Evolutionary conservation across 257 asterid genomes (phyloP), one percentile per base, ranked within the genome.

Genomic region (Solanum okadae): DNA sequence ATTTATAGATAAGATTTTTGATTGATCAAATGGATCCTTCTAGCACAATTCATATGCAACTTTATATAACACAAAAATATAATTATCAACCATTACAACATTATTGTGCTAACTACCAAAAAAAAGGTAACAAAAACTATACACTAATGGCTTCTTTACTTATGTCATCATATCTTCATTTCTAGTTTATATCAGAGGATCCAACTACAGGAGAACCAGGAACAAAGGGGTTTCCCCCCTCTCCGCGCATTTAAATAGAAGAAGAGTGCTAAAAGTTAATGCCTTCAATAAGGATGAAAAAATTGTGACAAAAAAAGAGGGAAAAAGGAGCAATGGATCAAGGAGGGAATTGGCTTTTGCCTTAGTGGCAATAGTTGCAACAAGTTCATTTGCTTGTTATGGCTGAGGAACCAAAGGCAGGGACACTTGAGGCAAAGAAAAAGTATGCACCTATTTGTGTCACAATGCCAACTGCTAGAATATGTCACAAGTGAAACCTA

Each of bases 361-460:
- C 1, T 91, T 87, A 23, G 92, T 93, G 4, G 93, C 85, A n/a
- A 25, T 98, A 1, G 95, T 92, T 0, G 97, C 94, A 0, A 94
- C 92, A 2, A 88, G 91, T 89, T 78, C 93, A 68, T 81, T 93
- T 7, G 97, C 95, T 91, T 25, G 94, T 94, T 29, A 87, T 93
- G 92, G 98, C 95, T 7, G 96, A 89, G 4, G 97, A 93, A 89
- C 98, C 98, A 1, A 94, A 90, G 94, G 52, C 86, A 1, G 96
- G 98, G 59, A 85, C 87, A 2, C 49, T 73, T 1, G 96, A 93
- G 1, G 98, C 98, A 4, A 93, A 88, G 90, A 95, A 95, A 94
- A 96, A 95, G 93, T 96, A 96, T 49, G 96, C 93, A 1, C 94
- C 96, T 7, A 14, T 96, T 13, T 95, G 98, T 68, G 96, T 94